Conservation (phyloP, 345 rosid genomes). For the Adansonia digitata region DNA sequence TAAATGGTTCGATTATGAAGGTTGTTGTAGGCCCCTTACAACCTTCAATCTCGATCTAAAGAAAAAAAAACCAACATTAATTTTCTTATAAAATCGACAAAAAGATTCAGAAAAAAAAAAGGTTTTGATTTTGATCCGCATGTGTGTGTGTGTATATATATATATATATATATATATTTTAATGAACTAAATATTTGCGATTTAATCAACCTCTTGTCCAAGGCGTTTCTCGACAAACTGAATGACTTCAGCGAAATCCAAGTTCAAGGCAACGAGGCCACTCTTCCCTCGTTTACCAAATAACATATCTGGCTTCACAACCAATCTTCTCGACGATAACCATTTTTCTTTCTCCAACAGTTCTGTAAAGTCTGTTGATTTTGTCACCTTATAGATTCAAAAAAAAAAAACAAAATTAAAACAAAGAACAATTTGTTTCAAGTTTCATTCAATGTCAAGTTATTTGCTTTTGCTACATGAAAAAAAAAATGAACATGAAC, state of each 20-base stretch:
- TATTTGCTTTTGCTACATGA: background rate
- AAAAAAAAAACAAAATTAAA: background rate
- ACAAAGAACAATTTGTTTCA: background rate
- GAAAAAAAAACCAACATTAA: background rate
- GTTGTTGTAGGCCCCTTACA: background rate
- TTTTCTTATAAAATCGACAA: background rate
- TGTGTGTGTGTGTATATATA: too few species aligned
- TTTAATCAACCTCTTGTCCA: background rate
- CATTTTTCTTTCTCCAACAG: slow-evolving; percentile 1
- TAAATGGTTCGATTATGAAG: background rate
- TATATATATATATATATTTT: too few species aligned
- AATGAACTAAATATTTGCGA: background rate
- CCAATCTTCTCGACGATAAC: background rate
- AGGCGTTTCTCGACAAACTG: background rate
- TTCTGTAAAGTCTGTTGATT: background rate
- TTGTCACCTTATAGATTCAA: background rate
- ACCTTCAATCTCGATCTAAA: slow-evolving; percentile 1
- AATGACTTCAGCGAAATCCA: background rate
- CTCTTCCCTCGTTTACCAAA: slow-evolving; percentile 12
- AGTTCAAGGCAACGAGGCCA: slow-evolving; percentile 4
- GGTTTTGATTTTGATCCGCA: background rate
- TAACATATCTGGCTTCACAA: slow-evolving; percentile 10
- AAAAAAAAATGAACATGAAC: too few species aligned
- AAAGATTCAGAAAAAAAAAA: background rate
- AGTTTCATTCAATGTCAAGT: background rate